phyloP scores from a whole-genome alignment of 2,329 filamentous ascomycete species.

The Ceratocystis ficicola region DNA sequence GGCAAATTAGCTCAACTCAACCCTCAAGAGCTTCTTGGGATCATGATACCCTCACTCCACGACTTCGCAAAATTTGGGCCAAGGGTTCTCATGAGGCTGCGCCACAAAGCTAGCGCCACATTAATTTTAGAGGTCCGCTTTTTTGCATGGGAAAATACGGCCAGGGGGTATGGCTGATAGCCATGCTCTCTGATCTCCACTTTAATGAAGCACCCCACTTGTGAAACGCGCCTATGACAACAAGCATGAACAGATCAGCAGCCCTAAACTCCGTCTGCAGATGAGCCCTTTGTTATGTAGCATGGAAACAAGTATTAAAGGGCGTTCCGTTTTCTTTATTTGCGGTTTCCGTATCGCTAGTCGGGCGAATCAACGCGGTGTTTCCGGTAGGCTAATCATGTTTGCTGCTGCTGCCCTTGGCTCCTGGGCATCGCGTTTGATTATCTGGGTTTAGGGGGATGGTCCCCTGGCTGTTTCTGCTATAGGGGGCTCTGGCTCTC shows the following conservation, averaged over 20 bases:
- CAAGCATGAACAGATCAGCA: neutral
- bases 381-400: slow-evolving; percentile 1
- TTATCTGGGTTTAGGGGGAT: neutral
- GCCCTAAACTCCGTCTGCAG: neutral
- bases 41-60: slow-evolving; percentile 5
- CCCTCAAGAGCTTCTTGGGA: neutral
- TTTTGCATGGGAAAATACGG: neutral
- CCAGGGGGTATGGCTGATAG: neutral
- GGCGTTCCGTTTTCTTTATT: neutral
- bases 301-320: neutral
- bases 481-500: slow-evolving; percentile 1
- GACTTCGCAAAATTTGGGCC: slow-evolving; percentile 14
- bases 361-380: neutral
- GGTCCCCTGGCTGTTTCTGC: neutral
- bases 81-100: slow-evolving; percentile 2
- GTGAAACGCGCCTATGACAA: neutral
- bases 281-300: no score
- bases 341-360: neutral
- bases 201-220: neutral
- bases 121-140: neutral
- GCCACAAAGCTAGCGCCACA: neutral
- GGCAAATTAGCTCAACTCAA: neutral
- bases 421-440: neutral
- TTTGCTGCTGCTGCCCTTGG: neutral
- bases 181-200: neutral